phyloP scores from a whole-genome alignment of 1,139 yeast genomes.

The Yamadazyma dushanensis region DNA sequence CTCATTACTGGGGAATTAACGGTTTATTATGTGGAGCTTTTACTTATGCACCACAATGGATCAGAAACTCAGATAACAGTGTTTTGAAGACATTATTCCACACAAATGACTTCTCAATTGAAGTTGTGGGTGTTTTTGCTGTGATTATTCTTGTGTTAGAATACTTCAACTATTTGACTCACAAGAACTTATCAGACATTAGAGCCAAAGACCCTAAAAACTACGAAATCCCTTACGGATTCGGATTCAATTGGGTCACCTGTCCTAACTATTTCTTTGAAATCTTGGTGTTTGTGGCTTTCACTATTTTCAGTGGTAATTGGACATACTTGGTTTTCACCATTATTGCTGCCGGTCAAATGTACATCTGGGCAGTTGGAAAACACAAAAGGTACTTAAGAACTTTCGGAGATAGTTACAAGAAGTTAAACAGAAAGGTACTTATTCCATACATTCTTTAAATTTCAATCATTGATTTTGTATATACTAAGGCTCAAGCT shows the following conservation, averaged over 20 bases:
- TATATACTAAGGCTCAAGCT: conserved; percentile 35
- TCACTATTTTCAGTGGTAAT: conserved; percentile 72
- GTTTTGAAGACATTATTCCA: conserved; percentile 10
- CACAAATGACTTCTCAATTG: conserved; percentile 10
- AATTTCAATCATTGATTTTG: background rate
- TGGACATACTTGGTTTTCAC: conserved; percentile 74
- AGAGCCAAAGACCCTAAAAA: conserved; percentile 44
- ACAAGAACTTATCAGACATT: conserved; percentile 56
- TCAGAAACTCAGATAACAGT: conserved; percentile 11
- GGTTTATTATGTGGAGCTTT: conserved; percentile 73
- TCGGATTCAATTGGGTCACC: conserved; percentile 47
- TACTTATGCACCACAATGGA: conserved; percentile 58
- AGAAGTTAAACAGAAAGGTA: conserved; percentile 64
- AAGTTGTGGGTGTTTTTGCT: conserved; percentile 6
- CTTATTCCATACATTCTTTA: conserved; percentile 48
- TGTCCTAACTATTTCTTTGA: conserved; percentile 93
- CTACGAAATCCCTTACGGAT: conserved; percentile 46
- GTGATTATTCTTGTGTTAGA: conserved; percentile 47
- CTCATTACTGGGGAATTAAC: conserved; percentile 88
- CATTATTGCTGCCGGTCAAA: conserved; percentile 70
- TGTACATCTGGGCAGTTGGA: conserved; percentile 77
- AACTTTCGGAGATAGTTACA: conserved; percentile 75
- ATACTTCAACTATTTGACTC: conserved; percentile 70
- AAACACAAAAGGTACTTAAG: conserved; percentile 66
- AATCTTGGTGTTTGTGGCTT: conserved; percentile 67